phyloP scores from a whole-genome alignment of 768 basidiomycete species.

The Basidioascus undulatus region DNA sequence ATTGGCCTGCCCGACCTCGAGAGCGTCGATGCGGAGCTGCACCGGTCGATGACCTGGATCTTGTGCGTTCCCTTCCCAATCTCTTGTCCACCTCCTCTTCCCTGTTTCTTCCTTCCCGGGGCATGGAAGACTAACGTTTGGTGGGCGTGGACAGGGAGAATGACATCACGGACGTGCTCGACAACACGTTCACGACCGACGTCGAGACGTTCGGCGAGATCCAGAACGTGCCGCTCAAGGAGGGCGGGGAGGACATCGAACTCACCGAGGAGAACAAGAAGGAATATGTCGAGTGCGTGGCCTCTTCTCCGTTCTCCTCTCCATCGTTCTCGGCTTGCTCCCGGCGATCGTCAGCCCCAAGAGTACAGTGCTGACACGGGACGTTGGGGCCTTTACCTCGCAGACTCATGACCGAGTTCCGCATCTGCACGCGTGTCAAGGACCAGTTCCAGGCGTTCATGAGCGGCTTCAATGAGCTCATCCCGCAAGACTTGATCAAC shows the following conservation, averaged over 20 bases:
- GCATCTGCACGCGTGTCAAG: slow-evolving; percentile 87
- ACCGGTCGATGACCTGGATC: slow-evolving; percentile 96
- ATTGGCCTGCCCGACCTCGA: slow-evolving; percentile 81
- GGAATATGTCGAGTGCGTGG: slow-evolving; percentile 71
- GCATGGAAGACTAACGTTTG: slow-evolving; percentile 5
- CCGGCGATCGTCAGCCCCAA: background rate
- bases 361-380: no score
- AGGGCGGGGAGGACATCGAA: slow-evolving; percentile 57
- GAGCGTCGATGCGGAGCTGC: slow-evolving; percentile 84
- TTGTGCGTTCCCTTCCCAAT: slow-evolving; percentile 32
- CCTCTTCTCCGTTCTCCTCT: no score
- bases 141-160: slow-evolving; percentile 42
- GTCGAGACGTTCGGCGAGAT: slow-evolving; percentile 98
- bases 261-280: slow-evolving; percentile 98
- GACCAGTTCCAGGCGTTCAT: slow-evolving; percentile 99
- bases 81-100: background rate
- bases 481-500: slow-evolving; percentile 89
- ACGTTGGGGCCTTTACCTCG: background rate
- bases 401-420: slow-evolving; percentile 67
- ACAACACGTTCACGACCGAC: slow-evolving; percentile 88
- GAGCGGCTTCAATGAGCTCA: slow-evolving; percentile 98
- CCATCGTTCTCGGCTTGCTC: background rate
- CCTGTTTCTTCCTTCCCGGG: background rate
- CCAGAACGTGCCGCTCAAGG: slow-evolving; percentile 83
- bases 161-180: slow-evolving; percentile 92